Conservation (phyloP, 257 asterid species). For the Oldenlandia corymbosa region DNA sequence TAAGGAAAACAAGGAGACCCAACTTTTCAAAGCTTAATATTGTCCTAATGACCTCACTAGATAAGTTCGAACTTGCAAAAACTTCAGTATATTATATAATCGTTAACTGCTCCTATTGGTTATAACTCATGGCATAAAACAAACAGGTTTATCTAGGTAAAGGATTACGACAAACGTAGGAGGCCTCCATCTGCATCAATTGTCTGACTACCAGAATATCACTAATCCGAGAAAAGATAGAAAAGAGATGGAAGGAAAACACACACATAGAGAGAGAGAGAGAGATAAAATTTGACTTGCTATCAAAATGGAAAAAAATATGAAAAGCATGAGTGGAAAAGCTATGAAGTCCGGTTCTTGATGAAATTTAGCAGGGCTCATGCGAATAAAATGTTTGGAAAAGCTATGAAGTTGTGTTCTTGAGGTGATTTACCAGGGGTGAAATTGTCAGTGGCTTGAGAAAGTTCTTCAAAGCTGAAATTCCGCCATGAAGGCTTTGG, state of each 20-base stretch:
- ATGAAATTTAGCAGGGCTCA: too few species aligned
- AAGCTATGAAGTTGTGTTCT: background rate
- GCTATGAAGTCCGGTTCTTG: too few species aligned
- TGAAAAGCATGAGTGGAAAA: too few species aligned
- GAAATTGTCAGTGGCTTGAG: constrained; percentile 56
- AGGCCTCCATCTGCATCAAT: background rate
- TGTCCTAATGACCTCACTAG: background rate
- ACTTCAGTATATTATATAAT: too few species aligned
- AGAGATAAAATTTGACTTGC: too few species aligned
- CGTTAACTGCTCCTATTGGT: background rate
- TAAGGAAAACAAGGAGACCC: background rate
- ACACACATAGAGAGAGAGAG: too few species aligned
- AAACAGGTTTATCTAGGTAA: background rate
- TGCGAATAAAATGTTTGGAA: background rate
- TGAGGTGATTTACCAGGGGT: constrained; percentile 38
- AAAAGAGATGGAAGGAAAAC: background rate
- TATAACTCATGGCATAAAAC: background rate
- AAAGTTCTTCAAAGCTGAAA: constrained; percentile 47
- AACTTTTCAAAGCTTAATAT: background rate
- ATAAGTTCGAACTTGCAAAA: background rate
- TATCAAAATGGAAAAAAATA: too few species aligned
- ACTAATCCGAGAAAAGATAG: background rate
- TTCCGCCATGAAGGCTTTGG: constrained; percentile 90
- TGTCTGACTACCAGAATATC: background rate
- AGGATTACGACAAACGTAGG: background rate